These are phyloP conservation scores for Cyberlindnera mycetangii DNA, from an alignment of 805 yeast species.

Conservation along the genomic window DNA sequence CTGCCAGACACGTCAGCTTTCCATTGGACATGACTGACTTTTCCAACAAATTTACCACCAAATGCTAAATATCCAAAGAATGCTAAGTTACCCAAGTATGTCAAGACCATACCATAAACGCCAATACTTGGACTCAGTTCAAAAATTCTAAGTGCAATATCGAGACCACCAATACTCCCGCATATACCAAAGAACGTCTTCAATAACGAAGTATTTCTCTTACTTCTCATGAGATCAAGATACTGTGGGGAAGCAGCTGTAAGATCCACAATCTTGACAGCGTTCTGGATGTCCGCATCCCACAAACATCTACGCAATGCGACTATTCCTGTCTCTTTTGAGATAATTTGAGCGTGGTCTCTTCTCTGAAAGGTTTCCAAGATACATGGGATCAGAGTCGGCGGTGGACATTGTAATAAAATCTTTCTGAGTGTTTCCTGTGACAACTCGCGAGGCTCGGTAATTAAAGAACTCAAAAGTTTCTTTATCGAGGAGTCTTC, in stretches of 20 bases:
- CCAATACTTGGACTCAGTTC: conserved; percentile 28
- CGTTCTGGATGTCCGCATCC: conserved; percentile 30
- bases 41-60: conserved; percentile 47
- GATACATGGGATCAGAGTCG: conserved; percentile 7
- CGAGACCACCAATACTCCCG: conserved; percentile 43
- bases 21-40: conserved; percentile 60
- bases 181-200: conserved; percentile 30
- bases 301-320: conserved; percentile 14
- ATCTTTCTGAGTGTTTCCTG: conserved; percentile 4
- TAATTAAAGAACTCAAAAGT: conserved; percentile 1
- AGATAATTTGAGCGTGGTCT: conserved; percentile 1
- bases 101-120: conserved; percentile 43
- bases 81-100: conserved; percentile 47
- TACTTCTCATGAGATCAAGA: conserved; percentile 33
- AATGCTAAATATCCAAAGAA: conserved; percentile 46
- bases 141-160: conserved; percentile 38
- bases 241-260: conserved; percentile 60
- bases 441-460: conserved; percentile 5
- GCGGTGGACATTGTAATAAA: conserved; percentile 9
- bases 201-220: conserved; percentile 34
- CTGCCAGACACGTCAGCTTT: conserved; percentile 60
- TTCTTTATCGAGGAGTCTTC: background rate
- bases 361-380: conserved; percentile 8
- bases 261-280: conserved; percentile 54
- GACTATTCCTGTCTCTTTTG: conserved; percentile 4